Base-by-base conservation (phyloP, 306 rosid species). In the Quercus parvula region DNA sequence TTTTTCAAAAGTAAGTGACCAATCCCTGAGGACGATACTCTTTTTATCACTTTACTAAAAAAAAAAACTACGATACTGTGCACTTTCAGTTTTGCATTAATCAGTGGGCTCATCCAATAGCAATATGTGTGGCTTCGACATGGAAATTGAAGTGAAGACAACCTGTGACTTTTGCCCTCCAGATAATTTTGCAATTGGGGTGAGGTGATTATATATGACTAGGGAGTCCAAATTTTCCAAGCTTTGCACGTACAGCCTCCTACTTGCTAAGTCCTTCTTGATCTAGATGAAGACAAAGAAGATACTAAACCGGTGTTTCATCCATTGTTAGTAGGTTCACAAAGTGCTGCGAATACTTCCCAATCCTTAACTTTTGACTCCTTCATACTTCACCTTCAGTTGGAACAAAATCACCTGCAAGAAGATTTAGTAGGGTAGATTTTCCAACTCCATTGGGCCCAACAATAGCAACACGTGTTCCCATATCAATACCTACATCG, bases 221-320 rank as follows among this genome's bases (percentile, higher is more conserved):
- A 25, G 92, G 92, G 56, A 90, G 87, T 55, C 92, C 94, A 80
- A 80, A 90, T 78, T 88, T 90, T n/a, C 94, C 92, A 28, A 85
- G 85, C 70, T 88, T 90, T 78, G 91, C 91, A 51, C 90, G 85
- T 31, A 88, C 89, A 55, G 92, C 91, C 84, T 91, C 96, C 79
- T 91, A 93, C 91, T 89, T 91, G 81, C 96, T 91, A 27, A 86
- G 84, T 55, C 96, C 93, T 82, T 89, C 96, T 74, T 91, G 96
- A 22, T 89, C 88, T 0, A 93, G 92, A 80, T 91, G 92, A 69
- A 89, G 92, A 61, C 89, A 90, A 49, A 91, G 90, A 79, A 91
- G 90, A 77, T 89, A 91, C 80, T 87, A 88, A 71, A 89, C 91
- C 3, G 88, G 88, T 20, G 89, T 89, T 81, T 91, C 96, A 3